Base-by-base conservation (phyloP, 2,329 filamentous ascomycete genomes). In the Trichophyton rubrum region DNA sequence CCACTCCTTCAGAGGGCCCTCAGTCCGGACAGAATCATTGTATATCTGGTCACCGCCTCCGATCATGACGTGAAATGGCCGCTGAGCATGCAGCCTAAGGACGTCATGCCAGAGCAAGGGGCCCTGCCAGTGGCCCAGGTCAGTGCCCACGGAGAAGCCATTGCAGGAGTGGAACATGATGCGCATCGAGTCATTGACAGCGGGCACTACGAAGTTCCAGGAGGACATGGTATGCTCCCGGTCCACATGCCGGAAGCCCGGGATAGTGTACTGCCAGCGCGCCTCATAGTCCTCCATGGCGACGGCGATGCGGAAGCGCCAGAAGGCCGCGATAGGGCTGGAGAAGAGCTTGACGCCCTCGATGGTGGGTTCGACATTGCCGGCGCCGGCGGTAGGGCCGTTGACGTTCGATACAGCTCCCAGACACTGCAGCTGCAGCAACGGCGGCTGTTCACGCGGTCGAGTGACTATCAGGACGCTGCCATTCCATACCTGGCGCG, bases 31-130 rank as follows among this genome's bases (percentile, higher is more conserved):
- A 24, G 88, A 89, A 60, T 86, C 84, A 65, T 86, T 85, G 73
- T 86, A 86, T 66, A 86, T 85, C 74, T 96, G 92, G 70, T 97
- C 92, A 62, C 92, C 92, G 61, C 92, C 92, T 59, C 92, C 92
- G 64, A 96, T 82, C 85, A 86, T 88, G 65, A 84, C 80, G 68
- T 85, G 82, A 70, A 86, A 84, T 6, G 83, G 82, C 64, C 77
- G 78, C 69, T 80, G 69, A 66, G 77, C 77, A 66, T 86, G 84
- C 61, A 82, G 74, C 53, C 83, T 80, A 60, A 85, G 68, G 35
- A 85, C 84, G 63, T 86, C 83, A 64, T 85, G 82, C 84, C 84
- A 86, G 33, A 86, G 73, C 24, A 78, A 81, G 2, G 80, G 80
- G 1, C 84, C 83, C 40, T 79, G 77, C 82, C 83, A 86, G 9